phyloP scores from a whole-genome alignment of 2,329 filamentous ascomycete species.

The Herpotrichia juniperi region DNA sequence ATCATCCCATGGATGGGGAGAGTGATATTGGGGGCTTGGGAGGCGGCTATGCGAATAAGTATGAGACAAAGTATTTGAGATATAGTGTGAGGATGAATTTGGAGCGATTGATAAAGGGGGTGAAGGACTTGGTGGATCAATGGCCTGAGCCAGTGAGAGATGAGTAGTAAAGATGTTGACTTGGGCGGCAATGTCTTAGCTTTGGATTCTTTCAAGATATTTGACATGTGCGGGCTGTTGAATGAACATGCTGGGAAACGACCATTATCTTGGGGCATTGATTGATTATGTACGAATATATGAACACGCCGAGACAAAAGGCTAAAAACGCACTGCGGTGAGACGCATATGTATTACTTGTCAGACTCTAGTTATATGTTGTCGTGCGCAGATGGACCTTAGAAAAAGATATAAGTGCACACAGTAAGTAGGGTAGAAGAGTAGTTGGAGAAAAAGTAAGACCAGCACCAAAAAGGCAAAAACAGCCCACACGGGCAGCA shows the following conservation, averaged over 20 bases:
- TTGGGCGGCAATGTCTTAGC: neutral
- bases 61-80: conserved; percentile 39
- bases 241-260: no score
- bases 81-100: conserved; percentile 41
- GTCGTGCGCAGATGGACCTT: no score
- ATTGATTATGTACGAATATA: no score
- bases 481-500: no score
- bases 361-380: no score
- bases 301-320: no score
- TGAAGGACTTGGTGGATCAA: conserved; percentile 32
- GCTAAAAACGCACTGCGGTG: no score
- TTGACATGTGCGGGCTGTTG: no score
- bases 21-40: conserved; percentile 39
- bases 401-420: no score
- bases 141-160: conserved; percentile 26
- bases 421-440: no score
- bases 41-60: conserved; percentile 36
- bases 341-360: no score
- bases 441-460: neutral
- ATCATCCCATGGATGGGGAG: conserved; percentile 36
- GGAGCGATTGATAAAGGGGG: conserved; percentile 28
- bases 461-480: neutral
- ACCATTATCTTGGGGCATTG: no score
- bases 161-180: neutral
- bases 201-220: neutral